A percentile compares a stretch with the other conserved stretches of the same genome.
These are phyloP conservation scores for Trichoderma atrobrunneum DNA, from an alignment of 2,329 filamentous ascomycete genomes.

Conservation along the genomic window DNA sequence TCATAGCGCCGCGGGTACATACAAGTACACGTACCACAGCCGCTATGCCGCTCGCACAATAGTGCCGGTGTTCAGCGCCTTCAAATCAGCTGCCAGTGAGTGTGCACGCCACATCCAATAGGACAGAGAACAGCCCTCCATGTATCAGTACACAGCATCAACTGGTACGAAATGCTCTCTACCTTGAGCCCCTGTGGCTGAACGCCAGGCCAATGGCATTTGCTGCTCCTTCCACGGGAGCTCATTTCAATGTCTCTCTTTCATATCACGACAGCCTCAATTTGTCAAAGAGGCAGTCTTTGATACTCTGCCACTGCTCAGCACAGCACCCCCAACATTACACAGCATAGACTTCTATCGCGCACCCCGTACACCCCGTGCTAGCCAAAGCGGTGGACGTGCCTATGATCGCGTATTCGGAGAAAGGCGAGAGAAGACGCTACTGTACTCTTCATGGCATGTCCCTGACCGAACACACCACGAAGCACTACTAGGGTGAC, in stretches of 20 bases:
- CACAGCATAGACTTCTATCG: background rate
- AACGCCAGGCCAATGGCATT: constrained; percentile 3
- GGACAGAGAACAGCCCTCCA: background rate
- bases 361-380: background rate
- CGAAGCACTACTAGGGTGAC: background rate
- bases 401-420: background rate
- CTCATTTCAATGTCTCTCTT: background rate
- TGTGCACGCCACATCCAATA: background rate
- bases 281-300: background rate
- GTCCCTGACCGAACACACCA: background rate
- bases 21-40: background rate
- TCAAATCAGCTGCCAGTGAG: background rate
- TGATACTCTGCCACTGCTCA: background rate
- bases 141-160: background rate
- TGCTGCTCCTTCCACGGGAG: background rate
- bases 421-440: constrained; percentile 1
- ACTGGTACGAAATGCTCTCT: background rate
- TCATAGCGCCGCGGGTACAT: background rate
- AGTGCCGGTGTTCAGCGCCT: background rate
- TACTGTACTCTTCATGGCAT: background rate
- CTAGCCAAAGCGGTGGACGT: background rate
- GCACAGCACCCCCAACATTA: background rate
- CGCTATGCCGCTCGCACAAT: background rate
- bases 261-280: background rate
- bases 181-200: background rate